Evolutionary conservation across 148 eudicot genomes (phyloP).

Genomic region (Camellia sinensis): DNA sequence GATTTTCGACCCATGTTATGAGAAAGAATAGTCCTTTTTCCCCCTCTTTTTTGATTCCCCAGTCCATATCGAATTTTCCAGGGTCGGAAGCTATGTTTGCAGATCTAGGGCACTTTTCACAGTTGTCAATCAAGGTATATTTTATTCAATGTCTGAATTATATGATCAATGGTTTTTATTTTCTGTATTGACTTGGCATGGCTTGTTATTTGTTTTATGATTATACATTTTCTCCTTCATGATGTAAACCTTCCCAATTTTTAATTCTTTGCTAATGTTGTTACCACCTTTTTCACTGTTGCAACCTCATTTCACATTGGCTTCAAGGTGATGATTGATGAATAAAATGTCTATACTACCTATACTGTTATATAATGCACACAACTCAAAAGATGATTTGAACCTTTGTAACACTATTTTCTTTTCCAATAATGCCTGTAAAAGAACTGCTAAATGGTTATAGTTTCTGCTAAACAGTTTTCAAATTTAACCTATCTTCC

Average conservation of each 20-base stretch:
- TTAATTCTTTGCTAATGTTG: too few relatives aligned
- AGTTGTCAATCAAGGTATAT: conserved; percentile 62
- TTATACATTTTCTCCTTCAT: not conserved
- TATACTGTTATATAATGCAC: too few relatives aligned
- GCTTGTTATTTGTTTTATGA: not conserved
- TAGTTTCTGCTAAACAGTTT: too few relatives aligned
- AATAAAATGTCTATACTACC: too few relatives aligned
- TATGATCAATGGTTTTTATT: not conserved
- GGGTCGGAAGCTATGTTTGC: conserved; percentile 89
- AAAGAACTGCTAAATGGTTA: too few relatives aligned
- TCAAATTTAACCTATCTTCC: too few relatives aligned
- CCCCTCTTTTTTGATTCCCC: not conserved
- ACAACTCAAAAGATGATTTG: too few relatives aligned
- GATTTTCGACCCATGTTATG: not conserved
- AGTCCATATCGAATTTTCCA: conserved; percentile 21
- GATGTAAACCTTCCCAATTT: too few relatives aligned
- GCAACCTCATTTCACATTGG: not conserved
- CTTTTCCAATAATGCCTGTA: too few relatives aligned
- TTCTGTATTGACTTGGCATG: conserved; percentile 4
- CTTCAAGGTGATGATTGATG: too few relatives aligned
- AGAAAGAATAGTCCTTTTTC: not conserved
- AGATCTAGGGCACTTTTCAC: conserved; percentile 76
- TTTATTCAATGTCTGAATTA: conserved; percentile 1
- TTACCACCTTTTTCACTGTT: not conserved
- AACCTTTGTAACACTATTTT: too few relatives aligned